phyloP scores from a whole-genome alignment of 2,329 filamentous ascomycete species.

The Talaromyces sp. region DNA sequence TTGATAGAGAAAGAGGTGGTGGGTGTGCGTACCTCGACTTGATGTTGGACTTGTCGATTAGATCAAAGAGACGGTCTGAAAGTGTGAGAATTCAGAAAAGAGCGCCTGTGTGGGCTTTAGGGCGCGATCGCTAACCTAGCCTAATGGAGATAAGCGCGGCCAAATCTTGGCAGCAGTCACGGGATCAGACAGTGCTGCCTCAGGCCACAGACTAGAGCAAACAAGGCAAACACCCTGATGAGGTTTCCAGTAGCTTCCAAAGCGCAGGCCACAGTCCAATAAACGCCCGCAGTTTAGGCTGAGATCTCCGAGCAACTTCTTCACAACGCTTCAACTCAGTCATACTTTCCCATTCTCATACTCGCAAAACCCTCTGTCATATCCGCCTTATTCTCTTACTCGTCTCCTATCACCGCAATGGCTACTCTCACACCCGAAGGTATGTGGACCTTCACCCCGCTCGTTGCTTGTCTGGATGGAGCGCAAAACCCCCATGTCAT shows the following conservation, averaged over 20 bases:
- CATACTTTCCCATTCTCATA: background rate
- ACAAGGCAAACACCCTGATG: slow-evolving; percentile 29
- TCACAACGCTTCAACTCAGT: background rate
- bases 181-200: slow-evolving; percentile 15
- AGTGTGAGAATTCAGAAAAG: slow-evolving; percentile 38
- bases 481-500: slow-evolving; percentile 2
- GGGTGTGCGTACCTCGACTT: slow-evolving; percentile 39
- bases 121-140: slow-evolving; percentile 44
- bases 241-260: slow-evolving; percentile 42
- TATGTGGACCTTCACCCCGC: slow-evolving; percentile 26
- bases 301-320: background rate
- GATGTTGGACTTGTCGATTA: slow-evolving; percentile 40
- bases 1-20: slow-evolving; percentile 24
- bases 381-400: slow-evolving; percentile 9
- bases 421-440: slow-evolving; percentile 42
- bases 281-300: background rate
- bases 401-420: slow-evolving; percentile 22
- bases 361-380: slow-evolving; percentile 1
- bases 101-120: slow-evolving; percentile 42
- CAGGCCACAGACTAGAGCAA: slow-evolving; percentile 20
- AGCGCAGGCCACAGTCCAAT: slow-evolving; percentile 10
- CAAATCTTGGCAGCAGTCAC: slow-evolving; percentile 24
- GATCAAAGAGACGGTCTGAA: slow-evolving; percentile 21
- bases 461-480: slow-evolving; percentile 8
- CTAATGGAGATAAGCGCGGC: slow-evolving; percentile 22